Evolutionary conservation across 23 red algal species (phyloP).

Genomic region (Porphyridium purpureum): DNA sequence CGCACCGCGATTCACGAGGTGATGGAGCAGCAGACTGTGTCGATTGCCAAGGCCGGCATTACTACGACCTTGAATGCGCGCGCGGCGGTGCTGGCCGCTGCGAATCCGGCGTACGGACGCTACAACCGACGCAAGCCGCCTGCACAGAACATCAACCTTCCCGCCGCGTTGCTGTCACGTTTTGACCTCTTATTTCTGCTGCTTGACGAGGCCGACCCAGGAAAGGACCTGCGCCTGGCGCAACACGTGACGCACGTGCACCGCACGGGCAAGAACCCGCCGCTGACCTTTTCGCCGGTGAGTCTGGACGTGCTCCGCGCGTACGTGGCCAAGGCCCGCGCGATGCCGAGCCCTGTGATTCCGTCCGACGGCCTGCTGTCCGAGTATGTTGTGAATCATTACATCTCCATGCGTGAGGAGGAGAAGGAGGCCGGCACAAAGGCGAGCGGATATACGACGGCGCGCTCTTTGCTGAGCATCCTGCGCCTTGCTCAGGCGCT

Average conservation of each 20-base stretch:
- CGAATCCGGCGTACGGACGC: constrained; percentile 94
- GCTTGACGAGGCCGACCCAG: constrained; percentile 47
- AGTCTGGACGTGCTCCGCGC: constrained; percentile 37
- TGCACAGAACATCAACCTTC: constrained; percentile 97
- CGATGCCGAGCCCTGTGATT: constrained; percentile 33
- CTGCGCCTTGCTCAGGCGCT: constrained; percentile 87
- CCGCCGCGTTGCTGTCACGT: constrained; percentile 85
- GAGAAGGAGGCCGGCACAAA: constrained; percentile 13
- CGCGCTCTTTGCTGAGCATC: constrained; percentile 74
- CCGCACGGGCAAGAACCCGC: constrained; percentile 54
- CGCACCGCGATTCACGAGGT: constrained; percentile 97
- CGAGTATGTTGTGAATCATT: constrained; percentile 79
- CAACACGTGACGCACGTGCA: constrained; percentile 91
- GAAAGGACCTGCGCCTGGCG: constrained; percentile 65
- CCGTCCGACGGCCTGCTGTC: constrained; percentile 38
- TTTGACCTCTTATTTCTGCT: constrained; percentile 96
- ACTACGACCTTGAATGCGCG: constrained; percentile 92
- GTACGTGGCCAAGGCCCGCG: constrained; percentile 64
- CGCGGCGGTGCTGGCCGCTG: constrained; percentile 83
- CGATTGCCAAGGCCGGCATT: constrained; percentile 98
- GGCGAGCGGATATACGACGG: constrained; percentile 66
- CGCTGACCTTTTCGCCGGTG: constrained; percentile 25
- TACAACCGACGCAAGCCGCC: constrained; percentile 73
- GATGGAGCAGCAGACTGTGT: constrained; percentile 95
- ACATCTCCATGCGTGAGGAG: constrained; percentile 72